Base-by-base conservation (phyloP, 352 stramenopile species). In the Phytophthora melonis region DNA sequence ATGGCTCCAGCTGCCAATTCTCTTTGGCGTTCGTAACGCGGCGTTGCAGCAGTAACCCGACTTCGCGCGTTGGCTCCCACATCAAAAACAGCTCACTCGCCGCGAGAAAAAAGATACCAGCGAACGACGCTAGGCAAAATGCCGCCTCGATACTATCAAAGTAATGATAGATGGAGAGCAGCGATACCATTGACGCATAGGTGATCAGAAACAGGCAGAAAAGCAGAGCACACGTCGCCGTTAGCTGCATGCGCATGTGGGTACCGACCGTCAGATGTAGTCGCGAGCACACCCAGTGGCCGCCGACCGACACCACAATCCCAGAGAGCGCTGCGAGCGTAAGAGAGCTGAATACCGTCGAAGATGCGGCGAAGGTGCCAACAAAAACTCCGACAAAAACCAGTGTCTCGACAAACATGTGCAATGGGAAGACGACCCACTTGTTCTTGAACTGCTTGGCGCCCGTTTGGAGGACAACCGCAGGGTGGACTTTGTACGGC, bases 61-160 rank as follows among this genome's bases (percentile, higher is more conserved):
- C 77, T 39, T 86, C 84, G 36, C 90, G 79, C 18, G 90, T 94
- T 27, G 90, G 90, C 54, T 86, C 78, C 90, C 90, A 96, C 58
- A 96, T 75, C n/a, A 94, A 64, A 19, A 93, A 95, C 19, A 96
- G 60, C 19, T 96, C 88, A 52, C 87, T 95, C 18, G 87, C 87
- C 3, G 88, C 88, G 53, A 95, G 61, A 72, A 96, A 96, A 43
- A 94, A 81, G 32, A 96, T 83, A 0, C 90, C 90, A 16, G 90
- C 83, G 5, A 96, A 76, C 4, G 87, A 94, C 3, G 90, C 88
- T 5, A 96, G 62, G 49, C 86, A 93, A 65, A 96, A 96, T 5
- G 90, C 89, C 3, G 89, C 87, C 73, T 96, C 90, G 61, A 96
- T 92, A 57, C 83, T 94, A 58, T 93, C 85, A 39, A 94, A 93